Base-by-base conservation (phyloP, 1,139 yeast species). In the Petasospora fabianii region DNA sequence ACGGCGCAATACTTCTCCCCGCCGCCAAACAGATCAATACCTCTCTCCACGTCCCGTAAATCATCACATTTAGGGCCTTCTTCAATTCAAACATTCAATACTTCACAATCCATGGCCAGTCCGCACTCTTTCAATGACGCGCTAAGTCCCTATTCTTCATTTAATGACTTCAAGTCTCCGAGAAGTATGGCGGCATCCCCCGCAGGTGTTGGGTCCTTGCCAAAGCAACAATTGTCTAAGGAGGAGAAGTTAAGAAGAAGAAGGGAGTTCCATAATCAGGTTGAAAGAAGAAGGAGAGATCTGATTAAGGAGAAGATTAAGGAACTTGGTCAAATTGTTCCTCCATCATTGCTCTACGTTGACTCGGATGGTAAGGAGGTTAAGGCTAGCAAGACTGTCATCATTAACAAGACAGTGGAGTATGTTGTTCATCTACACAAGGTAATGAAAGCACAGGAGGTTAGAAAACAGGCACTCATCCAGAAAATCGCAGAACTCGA, bases 181-280 rank as follows among this genome's bases (percentile, higher is more conserved):
- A 34, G 49, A 34, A 48, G 51, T 22, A 31, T 42, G 16, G 54
- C 47, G 3, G 48, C 49, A 3, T 46, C 50, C 4, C 52, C 58
- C 5, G 58, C 58, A 15, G 51, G 60, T 10, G 27, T 32, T 8
- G 50, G 51, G 9, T 36, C 65, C 5, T 52, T 68, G 32, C 67
- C 69, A 38, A 76, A 69, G 58, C 77, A 65, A 53, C 67, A 48
- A 29, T 53, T 82, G 39, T 69, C 77, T n/a, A 79, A 80, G 54
- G 92, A 83, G 45, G 86, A 80, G 43, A 83, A 80, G 53, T 57
- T 81, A 41, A 73, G 74, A 48, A 71, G 92, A 53, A 71, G 90
- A 51, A 66, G 88, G 47, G 90, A 83, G 54, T 78, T 83, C 51
- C 94, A 84, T 55, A 84, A 84, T 56, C 92, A 88, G 1, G 94